These are phyloP conservation scores for Sporothrix curviconia DNA, from an alignment of 2,329 filamentous ascomycete genomes.

Conservation along the genomic window DNA sequence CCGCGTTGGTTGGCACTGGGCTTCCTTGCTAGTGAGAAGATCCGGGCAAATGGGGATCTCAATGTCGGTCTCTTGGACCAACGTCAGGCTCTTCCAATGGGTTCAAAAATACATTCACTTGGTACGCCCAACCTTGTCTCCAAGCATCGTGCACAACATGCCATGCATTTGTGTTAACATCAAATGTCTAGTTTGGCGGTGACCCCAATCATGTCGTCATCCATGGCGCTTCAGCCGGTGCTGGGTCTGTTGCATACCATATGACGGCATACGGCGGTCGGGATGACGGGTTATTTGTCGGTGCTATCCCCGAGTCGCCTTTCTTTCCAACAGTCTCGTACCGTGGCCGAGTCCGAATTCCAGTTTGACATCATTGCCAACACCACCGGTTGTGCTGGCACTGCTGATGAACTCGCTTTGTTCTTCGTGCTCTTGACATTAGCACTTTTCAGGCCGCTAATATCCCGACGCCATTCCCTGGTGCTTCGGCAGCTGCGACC, in stretches of 20 bases:
- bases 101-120: slow-evolving; percentile 49
- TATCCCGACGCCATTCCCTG: slow-evolving; percentile 34
- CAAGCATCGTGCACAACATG: neutral
- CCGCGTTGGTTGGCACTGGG: slow-evolving; percentile 54
- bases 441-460: slow-evolving; percentile 38
- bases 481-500: slow-evolving; percentile 28
- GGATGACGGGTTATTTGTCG: slow-evolving; percentile 42
- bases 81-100: slow-evolving; percentile 51
- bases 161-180: too few species aligned
- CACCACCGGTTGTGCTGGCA: slow-evolving; percentile 30
- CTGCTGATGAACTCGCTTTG: slow-evolving; percentile 30
- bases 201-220: slow-evolving; percentile 15
- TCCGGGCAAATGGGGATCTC: slow-evolving; percentile 47
- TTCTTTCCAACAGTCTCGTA: slow-evolving; percentile 43
- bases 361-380: slow-evolving; percentile 14
- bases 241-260: slow-evolving; percentile 10
- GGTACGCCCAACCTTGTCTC: too few species aligned
- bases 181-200: slow-evolving; percentile 21
- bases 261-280: slow-evolving; percentile 37
- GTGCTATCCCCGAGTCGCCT: slow-evolving; percentile 41
- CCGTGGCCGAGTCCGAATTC: slow-evolving; percentile 32
- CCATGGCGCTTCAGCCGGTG: slow-evolving; percentile 14
- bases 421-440: slow-evolving; percentile 32
- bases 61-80: slow-evolving; percentile 60
- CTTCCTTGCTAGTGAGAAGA: slow-evolving; percentile 51